phyloP scores from a whole-genome alignment of 2,329 filamentous ascomycete genomes.

The Ophiosphaerella herpotricha region DNA sequence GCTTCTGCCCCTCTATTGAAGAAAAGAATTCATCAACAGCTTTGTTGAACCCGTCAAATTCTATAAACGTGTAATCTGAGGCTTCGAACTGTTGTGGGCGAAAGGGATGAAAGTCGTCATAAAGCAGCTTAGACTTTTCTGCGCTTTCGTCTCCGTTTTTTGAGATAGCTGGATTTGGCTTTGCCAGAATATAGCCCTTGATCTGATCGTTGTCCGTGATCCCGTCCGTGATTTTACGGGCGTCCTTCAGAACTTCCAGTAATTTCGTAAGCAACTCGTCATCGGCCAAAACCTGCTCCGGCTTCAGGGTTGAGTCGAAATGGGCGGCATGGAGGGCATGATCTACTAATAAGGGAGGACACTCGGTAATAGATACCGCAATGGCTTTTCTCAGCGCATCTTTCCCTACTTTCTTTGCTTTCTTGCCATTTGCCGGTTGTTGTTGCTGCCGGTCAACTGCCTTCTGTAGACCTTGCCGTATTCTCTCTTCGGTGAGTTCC shows the following conservation, averaged over 20 bases:
- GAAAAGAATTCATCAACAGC: conserved; percentile 98
- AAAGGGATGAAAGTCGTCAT: conserved; percentile 96
- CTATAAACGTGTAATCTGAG: conserved; percentile 67
- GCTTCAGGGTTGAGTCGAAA: conserved; percentile 71
- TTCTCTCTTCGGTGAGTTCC: conserved; percentile 71
- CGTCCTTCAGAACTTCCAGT: conserved; percentile 70
- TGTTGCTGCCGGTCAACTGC: conserved; percentile 64
- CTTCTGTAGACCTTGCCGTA: conserved; percentile 70
- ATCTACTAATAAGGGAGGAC: conserved; percentile 85
- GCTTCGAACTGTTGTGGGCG: conserved; percentile 79
- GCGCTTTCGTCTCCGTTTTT: conserved; percentile 49
- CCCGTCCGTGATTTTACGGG: conserved; percentile 69
- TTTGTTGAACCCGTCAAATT: conserved; percentile 85
- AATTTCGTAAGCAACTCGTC: conserved; percentile 68
- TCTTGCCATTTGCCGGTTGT: conserved; percentile 59
- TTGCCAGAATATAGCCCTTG: conserved; percentile 89
- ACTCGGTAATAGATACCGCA: conserved; percentile 82
- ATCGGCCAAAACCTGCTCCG: conserved; percentile 71
- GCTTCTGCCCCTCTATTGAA: conserved; percentile 89
- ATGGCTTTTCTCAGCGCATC: conserved; percentile 80
- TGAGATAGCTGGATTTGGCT: conserved; percentile 46
- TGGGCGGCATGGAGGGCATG: conserved; percentile 74
- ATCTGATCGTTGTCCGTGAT: conserved; percentile 69
- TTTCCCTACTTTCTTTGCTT: conserved; percentile 73
- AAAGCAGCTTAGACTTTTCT: conserved; percentile 63